phyloP scores from a whole-genome alignment of 768 basidiomycete genomes.

The Trichaptum fuscoviolaceum region DNA sequence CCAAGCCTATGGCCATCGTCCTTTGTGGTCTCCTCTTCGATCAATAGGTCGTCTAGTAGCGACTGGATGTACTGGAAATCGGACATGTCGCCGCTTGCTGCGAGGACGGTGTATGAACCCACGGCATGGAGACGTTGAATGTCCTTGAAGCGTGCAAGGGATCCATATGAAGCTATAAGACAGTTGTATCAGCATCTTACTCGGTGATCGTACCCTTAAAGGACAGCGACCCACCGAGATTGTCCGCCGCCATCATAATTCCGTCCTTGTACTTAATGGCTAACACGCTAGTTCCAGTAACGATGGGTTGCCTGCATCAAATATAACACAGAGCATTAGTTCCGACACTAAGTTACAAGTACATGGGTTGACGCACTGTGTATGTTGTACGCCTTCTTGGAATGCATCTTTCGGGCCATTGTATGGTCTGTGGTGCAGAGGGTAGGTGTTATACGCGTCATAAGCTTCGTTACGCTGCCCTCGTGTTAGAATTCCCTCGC shows the following conservation, averaged over 20 bases:
- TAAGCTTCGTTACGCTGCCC: constrained; percentile 64
- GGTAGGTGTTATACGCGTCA: constrained; percentile 76
- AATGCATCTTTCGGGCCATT: constrained; percentile 50
- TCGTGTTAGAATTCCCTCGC: constrained; percentile 4
- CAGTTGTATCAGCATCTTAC: not conserved
- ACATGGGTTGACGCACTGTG: constrained; percentile 52
- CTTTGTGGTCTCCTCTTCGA: constrained; percentile 66
- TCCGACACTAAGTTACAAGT: not conserved
- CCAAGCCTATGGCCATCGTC: constrained; percentile 83
- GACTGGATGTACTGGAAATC: constrained; percentile 93
- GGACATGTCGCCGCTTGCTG: constrained; percentile 94
- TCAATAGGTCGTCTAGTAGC: constrained; percentile 69
- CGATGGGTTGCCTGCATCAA: constrained; percentile 73
- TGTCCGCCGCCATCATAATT: constrained; percentile 98
- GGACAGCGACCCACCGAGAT: constrained; percentile 59
- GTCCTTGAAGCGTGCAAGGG: constrained; percentile 94
- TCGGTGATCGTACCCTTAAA: not conserved
- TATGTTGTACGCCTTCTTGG: constrained; percentile 65
- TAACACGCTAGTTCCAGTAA: constrained; percentile 95
- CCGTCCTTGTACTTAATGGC: constrained; percentile 95
- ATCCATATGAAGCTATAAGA: constrained; percentile 84
- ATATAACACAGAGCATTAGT: constrained; percentile 1
- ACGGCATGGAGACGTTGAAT: constrained; percentile 83
- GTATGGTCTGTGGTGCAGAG: constrained; percentile 56
- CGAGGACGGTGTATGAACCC: constrained; percentile 80